Evolutionary conservation across 2,329 filamentous ascomycete genomes (phyloP), one percentile per base, ranked within the genome.

Genomic region (Penicillium janthinellum): DNA sequence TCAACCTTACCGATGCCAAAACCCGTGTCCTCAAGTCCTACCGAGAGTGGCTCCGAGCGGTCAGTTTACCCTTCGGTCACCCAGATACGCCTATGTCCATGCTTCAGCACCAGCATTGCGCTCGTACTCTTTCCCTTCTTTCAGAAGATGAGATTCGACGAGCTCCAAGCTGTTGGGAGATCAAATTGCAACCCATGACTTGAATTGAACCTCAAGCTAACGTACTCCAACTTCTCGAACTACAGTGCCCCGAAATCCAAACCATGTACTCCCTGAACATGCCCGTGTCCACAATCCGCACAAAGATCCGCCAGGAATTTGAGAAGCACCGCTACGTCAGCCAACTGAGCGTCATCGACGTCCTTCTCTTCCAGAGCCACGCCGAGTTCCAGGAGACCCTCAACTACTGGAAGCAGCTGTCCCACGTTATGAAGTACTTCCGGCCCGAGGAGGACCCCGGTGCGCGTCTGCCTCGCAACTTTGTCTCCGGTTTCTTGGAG

Each of bases 381-480:
- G 86, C 90, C 68, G 95, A 99, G 78, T 98, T 89, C 76, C 95
- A 99, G 93, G 95, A 99, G 84, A 99, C 91, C 56, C 87, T 99
- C 84, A 99, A 99, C 82, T 99, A 90, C 84, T 99, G 95, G 95
- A 96, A 97, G 81, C 95, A 99, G 80, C 84, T 93, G 63, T 90
- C 90, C 65, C 95, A 99, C 77, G 86, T 99, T 69, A 92, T 99
- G 86, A 92, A 95, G 71, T 99, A 96, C 80, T 99, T 98, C 85
- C 88, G 93, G 75, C 85, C 88, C 70, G 93, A 98, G 78, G 91
- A 87, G 83, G 91, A 87, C 77, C 90, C 83, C 77, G 91, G 83
- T 67, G 83, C 86, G 70, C 87, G 86, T 75, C 80, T 97, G 79
- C 94, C 94, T 41, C 87, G 87, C 71, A 95, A 86, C 82, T 99